phyloP scores from a whole-genome alignment of 768 basidiomycete species.

The Mycena rosella region DNA sequence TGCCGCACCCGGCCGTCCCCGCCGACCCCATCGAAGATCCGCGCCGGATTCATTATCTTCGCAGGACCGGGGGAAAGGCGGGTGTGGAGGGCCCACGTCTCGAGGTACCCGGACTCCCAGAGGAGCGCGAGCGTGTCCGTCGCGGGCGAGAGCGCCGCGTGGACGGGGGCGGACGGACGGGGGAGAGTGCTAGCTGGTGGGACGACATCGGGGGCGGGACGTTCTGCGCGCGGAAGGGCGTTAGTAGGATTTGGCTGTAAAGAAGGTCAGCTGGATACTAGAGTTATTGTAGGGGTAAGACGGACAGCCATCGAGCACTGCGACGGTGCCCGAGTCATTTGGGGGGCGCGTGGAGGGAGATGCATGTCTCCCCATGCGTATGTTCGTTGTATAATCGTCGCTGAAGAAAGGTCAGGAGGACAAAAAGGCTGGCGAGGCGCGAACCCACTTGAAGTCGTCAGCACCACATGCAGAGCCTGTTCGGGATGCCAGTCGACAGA shows the following conservation, averaged over 20 bases:
- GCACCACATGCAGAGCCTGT: conserved; percentile 68
- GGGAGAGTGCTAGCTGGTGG: conserved; percentile 53
- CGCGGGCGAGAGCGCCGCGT: conserved; percentile 71
- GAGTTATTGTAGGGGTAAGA: too few species aligned
- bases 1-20: conserved; percentile 34
- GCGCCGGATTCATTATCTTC: conserved; percentile 70
- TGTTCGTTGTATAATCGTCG: conserved; percentile 66
- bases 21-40: conserved; percentile 50
- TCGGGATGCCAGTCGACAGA: conserved; percentile 93
- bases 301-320: conserved; percentile 90
- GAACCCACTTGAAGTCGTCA: conserved; percentile 78
- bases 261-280: neutral
- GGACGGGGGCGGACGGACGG: conserved; percentile 63
- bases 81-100: conserved; percentile 79
- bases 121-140: conserved; percentile 74
- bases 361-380: conserved; percentile 87
- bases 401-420: conserved; percentile 46
- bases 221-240: conserved; percentile 94
- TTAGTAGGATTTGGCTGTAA: conserved; percentile 80
- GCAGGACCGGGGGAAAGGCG: conserved; percentile 68
- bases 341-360: conserved; percentile 71
- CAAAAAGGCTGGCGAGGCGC: neutral
- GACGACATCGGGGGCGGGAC: conserved; percentile 99
- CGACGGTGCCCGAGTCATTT: conserved; percentile 85
- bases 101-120: conserved; percentile 76